Base-by-base conservation (phyloP, 768 basidiomycete species). In the Trametes coccinea region DNA sequence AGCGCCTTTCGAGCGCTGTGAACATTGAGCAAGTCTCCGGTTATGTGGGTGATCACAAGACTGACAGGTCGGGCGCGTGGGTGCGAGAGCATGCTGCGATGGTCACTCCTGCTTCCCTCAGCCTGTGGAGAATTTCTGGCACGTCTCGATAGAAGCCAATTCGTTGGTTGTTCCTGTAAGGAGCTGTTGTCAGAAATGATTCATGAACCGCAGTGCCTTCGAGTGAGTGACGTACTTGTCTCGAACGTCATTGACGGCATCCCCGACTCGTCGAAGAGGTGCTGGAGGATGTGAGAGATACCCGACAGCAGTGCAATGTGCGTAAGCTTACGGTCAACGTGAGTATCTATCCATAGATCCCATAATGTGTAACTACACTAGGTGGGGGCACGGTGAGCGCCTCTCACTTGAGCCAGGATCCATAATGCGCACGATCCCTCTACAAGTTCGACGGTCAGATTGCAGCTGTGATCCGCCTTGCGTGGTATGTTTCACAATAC, bases 341-440 rank as follows among this genome's bases (percentile, higher is more conserved):
- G 88, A 16, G 86, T 86, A 72, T 95, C 93, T 54, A 94, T 88
- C 92, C 92, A 93, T 14, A 93, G 77, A 59, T 88, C 83, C 92
- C 92, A 94, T 5, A 94, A 77, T 0, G 93, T 94, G 71, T 90
- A 93, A 70, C 92, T 92, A 63, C 39, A 6, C 60, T 67, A 53
- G 37, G 47, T 40, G 27, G 34, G 22, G 5, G 11, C 34, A 37
- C 34, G 34, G 11, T 37, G 6, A 37, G 34, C 11, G 34, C 34
- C 34, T 37, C 34, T 11, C 22, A 22, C 22, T 22, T 22, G 22
- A 22, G 22, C 22, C 22, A 22, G 22, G 22, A 22, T 22, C 22
- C 22, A 22, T 22, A 1, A 22, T 22, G 22, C 22, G 22, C 22
- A 22, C 22, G 22, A 22, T 22, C 22, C 22, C 22, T 22, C 22